Conservation (phyloP, 2,329 filamentous ascomycete species). For the Blastomyces parvus region DNA sequence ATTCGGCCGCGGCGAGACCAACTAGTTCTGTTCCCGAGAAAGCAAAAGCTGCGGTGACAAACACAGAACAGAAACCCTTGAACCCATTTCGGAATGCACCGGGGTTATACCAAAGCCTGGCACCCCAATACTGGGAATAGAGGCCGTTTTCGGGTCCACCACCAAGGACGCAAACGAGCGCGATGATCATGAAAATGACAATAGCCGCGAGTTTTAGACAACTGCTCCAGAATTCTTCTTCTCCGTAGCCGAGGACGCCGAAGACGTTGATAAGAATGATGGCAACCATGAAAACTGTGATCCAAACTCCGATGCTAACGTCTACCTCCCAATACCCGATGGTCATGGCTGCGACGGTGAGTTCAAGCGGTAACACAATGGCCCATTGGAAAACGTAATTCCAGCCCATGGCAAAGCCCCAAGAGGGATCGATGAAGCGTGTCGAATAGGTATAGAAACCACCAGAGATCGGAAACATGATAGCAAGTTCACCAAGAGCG, state of each 20-base stretch:
- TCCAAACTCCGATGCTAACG: slow-evolving; percentile 36
- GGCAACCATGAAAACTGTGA: slow-evolving; percentile 62
- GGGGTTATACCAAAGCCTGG: slow-evolving; percentile 33
- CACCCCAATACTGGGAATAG: slow-evolving; percentile 23
- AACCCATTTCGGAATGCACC: slow-evolving; percentile 42
- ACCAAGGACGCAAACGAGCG: slow-evolving; percentile 51
- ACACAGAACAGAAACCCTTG: slow-evolving; percentile 47
- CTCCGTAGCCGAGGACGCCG: slow-evolving; percentile 73
- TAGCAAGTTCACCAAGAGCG: slow-evolving; percentile 52
- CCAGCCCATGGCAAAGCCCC: slow-evolving; percentile 40
- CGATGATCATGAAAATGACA: slow-evolving; percentile 78
- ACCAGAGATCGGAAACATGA: slow-evolving; percentile 54
- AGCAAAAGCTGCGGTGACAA: slow-evolving; percentile 49
- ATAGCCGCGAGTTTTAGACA: slow-evolving; percentile 73
- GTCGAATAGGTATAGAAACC: slow-evolving; percentile 54
- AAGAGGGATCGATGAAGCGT: slow-evolving; percentile 53
- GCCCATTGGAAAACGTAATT: slow-evolving; percentile 76
- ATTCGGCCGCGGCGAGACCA: slow-evolving; percentile 46
- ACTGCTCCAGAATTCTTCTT: slow-evolving; percentile 73
- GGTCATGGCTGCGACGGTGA: slow-evolving; percentile 71
- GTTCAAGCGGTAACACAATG: slow-evolving; percentile 68
- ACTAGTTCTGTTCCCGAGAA: slow-evolving; percentile 48
- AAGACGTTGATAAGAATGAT: slow-evolving; percentile 73
- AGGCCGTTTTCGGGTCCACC: slow-evolving; percentile 32
- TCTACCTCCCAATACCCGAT: slow-evolving; percentile 58